These are phyloP conservation scores for Saccharomycopsis fibuligera DNA, from an alignment of 805 yeast genomes.

Conservation along the genomic window DNA sequence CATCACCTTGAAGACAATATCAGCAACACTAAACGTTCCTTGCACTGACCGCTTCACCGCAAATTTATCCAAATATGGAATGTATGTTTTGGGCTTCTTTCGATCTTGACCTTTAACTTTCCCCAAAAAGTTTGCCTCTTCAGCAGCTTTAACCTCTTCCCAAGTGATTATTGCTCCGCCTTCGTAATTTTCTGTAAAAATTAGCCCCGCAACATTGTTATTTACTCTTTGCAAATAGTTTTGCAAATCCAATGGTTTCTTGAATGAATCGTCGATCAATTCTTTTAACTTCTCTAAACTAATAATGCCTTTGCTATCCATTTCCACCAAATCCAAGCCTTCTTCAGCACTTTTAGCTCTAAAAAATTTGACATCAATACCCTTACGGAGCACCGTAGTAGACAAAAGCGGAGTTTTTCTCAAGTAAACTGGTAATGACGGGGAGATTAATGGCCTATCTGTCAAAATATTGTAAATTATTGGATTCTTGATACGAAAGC, in stretches of 20 bases:
- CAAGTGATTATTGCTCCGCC: slow-evolving; percentile 92
- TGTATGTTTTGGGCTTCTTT: too few species aligned
- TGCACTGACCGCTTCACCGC: slow-evolving; percentile 81
- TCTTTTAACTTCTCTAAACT: slow-evolving; percentile 51
- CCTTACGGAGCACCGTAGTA: slow-evolving; percentile 76
- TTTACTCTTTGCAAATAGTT: slow-evolving; percentile 65
- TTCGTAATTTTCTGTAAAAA: slow-evolving; percentile 90
- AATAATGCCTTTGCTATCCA: slow-evolving; percentile 34
- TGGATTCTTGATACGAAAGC: slow-evolving; percentile 58
- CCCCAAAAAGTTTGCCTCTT: slow-evolving; percentile 22
- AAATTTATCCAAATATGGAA: slow-evolving; percentile 88
- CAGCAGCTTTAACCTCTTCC: slow-evolving; percentile 50
- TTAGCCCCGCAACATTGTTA: slow-evolving; percentile 62
- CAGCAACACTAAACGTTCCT: slow-evolving; percentile 92
- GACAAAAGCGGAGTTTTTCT: slow-evolving; percentile 54
- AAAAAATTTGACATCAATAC: slow-evolving; percentile 39
- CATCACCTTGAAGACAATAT: slow-evolving; percentile 81
- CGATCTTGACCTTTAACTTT: too few species aligned
- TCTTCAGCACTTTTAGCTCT: slow-evolving; percentile 23
- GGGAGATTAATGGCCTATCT: slow-evolving; percentile 83
- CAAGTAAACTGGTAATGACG: slow-evolving; percentile 73
- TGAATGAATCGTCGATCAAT: slow-evolving; percentile 76
- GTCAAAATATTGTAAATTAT: slow-evolving; percentile 84
- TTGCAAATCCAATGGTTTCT: slow-evolving; percentile 54
- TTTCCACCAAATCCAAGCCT: slow-evolving; percentile 37